Percentiles rank a stretch among this genome's conserved stretches.
Conservation (phyloP, 176 grass and related monocot species). For the Bolboschoenus planiculmis region DNA sequence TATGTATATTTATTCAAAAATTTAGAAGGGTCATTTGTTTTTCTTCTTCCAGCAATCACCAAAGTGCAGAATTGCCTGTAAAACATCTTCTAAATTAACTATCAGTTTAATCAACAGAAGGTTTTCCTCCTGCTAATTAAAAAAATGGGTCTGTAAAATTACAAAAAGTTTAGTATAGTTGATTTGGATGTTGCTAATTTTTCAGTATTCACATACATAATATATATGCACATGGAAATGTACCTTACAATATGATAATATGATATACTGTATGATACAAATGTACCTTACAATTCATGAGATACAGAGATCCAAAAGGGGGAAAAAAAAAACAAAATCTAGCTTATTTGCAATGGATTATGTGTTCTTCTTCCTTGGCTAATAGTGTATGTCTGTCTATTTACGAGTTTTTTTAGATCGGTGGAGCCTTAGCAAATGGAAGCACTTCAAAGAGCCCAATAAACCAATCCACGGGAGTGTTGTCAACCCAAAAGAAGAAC, state of each 20-base stretch:
- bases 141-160: background rate
- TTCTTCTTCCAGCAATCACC: background rate
- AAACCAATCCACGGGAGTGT: slow-evolving; percentile 16
- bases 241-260: background rate
- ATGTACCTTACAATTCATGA: background rate
- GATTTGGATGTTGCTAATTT: background rate
- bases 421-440: background rate
- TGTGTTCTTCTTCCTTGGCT: background rate
- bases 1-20: background rate
- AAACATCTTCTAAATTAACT: background rate
- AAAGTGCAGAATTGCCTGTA: background rate
- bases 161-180: background rate
- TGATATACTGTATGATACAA: background rate
- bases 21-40: background rate
- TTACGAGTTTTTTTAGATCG: background rate
- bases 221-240: background rate
- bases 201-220: background rate
- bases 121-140: background rate
- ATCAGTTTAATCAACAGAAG: background rate
- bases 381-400: background rate
- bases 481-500: background rate
- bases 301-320: background rate
- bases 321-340: background rate
- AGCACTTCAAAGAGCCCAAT: background rate
- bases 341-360: background rate